Evolutionary conservation across 73 alveolate species (phyloP), one percentile per base, ranked within the genome.

Genomic region (Strombidium stylifer): DNA sequence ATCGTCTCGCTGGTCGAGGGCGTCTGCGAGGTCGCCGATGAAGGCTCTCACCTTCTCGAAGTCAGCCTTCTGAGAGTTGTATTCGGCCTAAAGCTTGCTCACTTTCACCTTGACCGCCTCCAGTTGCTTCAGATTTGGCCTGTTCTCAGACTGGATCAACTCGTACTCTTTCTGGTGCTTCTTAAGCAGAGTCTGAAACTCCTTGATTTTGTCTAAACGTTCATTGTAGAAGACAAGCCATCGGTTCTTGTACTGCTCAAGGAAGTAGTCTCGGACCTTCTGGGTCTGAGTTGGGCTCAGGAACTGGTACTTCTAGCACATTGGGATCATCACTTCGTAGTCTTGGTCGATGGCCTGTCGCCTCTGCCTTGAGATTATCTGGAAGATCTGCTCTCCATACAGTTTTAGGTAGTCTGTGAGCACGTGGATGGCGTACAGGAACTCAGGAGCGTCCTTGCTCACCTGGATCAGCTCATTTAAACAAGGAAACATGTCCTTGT

Each of bases 361-460:
- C 36, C 69, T 53, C 27, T 69, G 44, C 44, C 64, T 44, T n/a
- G 62, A 23, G 5, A 69, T 21, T 30, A 28, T 21, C 31, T 53
- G 64, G 37, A 69, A 69, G 72, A 69, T 52, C 14, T 52, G 18
- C 53, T 69, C 82, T 6, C 69, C 62, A 28, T 69, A 69, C 27
- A 21, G 51, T 54, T 53, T 51, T 15, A 69, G 35, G 53, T 69
- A 69, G 31, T 69, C 69, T 16, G 69, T 53, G 1, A 69, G 25
- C 4, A 69, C 69, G 65, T 52, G 34, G 14, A 69, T 19, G 15
- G 67, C 55, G 44, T 27, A 36, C 23, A 6, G 31, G 36, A 69
- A 53, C 16, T 52, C 82, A 1, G 57, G 59, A 5, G 37, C 8
- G 14, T 20, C 50, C 44, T 54, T 24, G 19, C 37, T 62, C 28